Evolutionary conservation across 2,329 filamentous ascomycete species (phyloP).

Genomic region (Paecilomyces variotii): DNA sequence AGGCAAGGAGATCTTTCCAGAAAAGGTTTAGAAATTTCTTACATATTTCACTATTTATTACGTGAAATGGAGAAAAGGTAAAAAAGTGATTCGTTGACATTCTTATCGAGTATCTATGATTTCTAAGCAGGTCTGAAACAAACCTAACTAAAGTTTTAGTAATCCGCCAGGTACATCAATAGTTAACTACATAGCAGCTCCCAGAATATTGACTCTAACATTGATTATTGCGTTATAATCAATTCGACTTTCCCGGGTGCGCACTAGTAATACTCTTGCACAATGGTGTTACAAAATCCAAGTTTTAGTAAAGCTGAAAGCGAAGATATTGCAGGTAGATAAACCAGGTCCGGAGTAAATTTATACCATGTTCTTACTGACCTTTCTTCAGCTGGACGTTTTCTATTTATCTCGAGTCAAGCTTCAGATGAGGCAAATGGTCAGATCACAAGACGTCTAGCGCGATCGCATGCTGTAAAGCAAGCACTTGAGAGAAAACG

Average conservation of each 20-base stretch:
- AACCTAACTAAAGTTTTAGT: too few relatives aligned
- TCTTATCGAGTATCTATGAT: too few relatives aligned
- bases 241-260: too few relatives aligned
- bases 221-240: too few relatives aligned
- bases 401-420: slow-evolving; percentile 12
- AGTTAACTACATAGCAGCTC: too few relatives aligned
- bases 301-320: neutral
- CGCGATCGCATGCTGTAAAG: slow-evolving; percentile 23
- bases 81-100: too few relatives aligned
- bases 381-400: neutral
- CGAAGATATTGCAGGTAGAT: neutral
- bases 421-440: slow-evolving; percentile 10
- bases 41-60: too few relatives aligned
- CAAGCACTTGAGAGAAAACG: slow-evolving; percentile 21
- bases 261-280: neutral
- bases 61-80: too few relatives aligned
- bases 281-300: neutral
- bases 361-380: neutral
- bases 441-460: slow-evolving; percentile 12
- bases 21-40: too few relatives aligned
- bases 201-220: too few relatives aligned
- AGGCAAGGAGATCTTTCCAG: neutral
- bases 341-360: neutral
- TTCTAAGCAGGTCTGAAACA: too few relatives aligned
- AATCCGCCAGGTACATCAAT: too few relatives aligned